Base-by-base conservation (phyloP, 768 basidiomycete species). In the Suillus americanus region DNA sequence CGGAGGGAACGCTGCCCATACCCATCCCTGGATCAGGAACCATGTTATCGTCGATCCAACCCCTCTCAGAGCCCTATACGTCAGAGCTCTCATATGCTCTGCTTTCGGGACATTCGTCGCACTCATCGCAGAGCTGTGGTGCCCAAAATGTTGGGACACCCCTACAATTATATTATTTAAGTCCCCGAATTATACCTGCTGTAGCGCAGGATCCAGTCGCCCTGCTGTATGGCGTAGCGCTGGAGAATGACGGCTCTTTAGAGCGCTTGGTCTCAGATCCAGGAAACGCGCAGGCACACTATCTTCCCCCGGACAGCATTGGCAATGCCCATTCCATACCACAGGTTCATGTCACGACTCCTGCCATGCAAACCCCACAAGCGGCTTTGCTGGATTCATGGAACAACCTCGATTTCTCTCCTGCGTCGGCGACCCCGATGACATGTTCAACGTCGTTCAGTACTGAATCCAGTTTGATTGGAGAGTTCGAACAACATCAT, bases 41-140 rank as follows among this genome's bases (percentile, higher is more conserved):
- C 16, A 38, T 18, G 38, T 25, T 33, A 30, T 30, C 38, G 25
- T 18, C 56, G 5, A 20, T 40, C 33, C 38, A 57, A 5, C 18
- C 38, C 9, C 25, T 20, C 40, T 43, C 25, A 28, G 38, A 20
- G 16, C 57, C 57, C 28, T 59, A 41, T 41, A 59, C 40, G 10
- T 59, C 57, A 59, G 57, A 59, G 12, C 57, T 59, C 40, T 59
- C 40, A 4, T 59, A 41, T 59, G 57, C 57, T 41, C 40, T 59
- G 25, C 25, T 41, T 41, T 40, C 57, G 18, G 57, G 25, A 13
- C 57, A 40, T 41, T 59, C 10, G 40, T 20, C 40, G 56, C 38
- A 28, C 6, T 40, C 12, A 28, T 28, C 56, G 40, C 40, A 59
- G 40, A 30, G 12, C 25, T 59, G 25, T 30, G 10, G 40, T 28